These are phyloP conservation scores for Aspergillus affinis DNA, from an alignment of 495 filamentous ascomycete genomes.

Conservation along the genomic window DNA sequence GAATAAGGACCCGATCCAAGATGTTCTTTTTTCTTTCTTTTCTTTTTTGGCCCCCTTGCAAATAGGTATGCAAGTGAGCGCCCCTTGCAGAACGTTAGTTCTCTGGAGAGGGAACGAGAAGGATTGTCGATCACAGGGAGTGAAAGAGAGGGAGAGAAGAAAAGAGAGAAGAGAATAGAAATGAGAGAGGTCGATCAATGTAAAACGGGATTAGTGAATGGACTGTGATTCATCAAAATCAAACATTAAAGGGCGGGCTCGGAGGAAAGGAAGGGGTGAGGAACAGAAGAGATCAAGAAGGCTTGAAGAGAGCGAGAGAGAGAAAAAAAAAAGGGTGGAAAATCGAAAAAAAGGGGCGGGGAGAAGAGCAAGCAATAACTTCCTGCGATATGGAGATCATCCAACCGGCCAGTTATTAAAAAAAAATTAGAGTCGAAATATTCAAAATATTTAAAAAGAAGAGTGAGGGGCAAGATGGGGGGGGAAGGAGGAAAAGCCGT, in stretches of 20 bases:
- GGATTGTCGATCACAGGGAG: constrained; percentile 6
- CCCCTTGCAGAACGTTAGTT: constrained; percentile 22
- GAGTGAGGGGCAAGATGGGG: too few species aligned
- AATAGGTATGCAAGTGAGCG: constrained; percentile 9
- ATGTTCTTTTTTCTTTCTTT: constrained; percentile 1
- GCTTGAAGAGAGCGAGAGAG: too few species aligned
- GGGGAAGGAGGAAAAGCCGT: too few species aligned
- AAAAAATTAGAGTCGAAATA: too few species aligned
- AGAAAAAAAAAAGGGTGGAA: neutral
- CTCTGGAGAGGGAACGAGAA: constrained; percentile 14
- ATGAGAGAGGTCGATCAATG: constrained; percentile 1
- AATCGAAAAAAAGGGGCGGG: constrained; percentile 1
- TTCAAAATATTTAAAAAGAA: too few species aligned
- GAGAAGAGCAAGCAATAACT: neutral
- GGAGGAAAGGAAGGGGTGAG: constrained; percentile 11
- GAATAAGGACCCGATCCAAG: neutral
- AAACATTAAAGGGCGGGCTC: neutral
- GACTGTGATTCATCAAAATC: neutral
- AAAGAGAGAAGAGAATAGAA: constrained; percentile 14
- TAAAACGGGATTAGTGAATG: neutral
- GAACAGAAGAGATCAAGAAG: neutral
- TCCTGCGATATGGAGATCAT: neutral
- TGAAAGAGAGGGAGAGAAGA: constrained; percentile 1
- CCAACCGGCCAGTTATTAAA: neutral
- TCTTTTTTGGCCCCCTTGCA: constrained; percentile 11